Evolutionary conservation across 1,139 yeast genomes (phyloP), one percentile per base, ranked within the genome.

Genomic region (Arxiozyma slooffiae): DNA sequence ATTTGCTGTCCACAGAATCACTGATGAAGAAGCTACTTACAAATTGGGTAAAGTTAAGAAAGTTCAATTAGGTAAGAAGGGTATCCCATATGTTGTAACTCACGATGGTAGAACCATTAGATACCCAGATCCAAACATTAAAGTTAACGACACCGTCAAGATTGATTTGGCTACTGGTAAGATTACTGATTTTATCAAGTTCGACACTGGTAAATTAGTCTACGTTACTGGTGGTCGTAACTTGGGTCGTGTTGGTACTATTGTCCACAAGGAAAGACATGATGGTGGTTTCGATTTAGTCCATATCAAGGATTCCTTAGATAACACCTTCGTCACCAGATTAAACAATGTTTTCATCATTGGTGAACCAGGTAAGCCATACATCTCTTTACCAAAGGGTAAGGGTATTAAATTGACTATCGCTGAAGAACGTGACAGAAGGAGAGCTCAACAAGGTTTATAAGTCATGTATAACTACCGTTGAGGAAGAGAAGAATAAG

Each of bases 71-170:
- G 97, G 97, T 75, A 90, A 89, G 86, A 89, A 84, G 80, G 96
- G 96, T 72, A 82, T 90, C 68, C 97, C 97, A 71, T 90, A 87
- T 83, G 84, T 86, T 71, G 97, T 90, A 62, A 90, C 97, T 72
- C 97, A 90, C 83, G 97, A 90, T 73, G 97, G 97, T 76, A 90
- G 97, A 83, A 90, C 97, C 71, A 78, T 90, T 80, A 92, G 97
- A 80, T 90, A 89, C 89, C 97, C 97, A 75, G 97, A 90, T 74
- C 97, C 97, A 74, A 76, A 78, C 70, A 82, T 90, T 84, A 89
- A 80, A 79, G 90, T 87, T 71, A 88, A 90, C 81, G 97, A 90
- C 80, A 85, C 97, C 64, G 96, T 90, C 72, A 90, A 90, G 82
- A 79, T 90, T 71, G 96, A 90, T 77, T 80, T 90, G 72, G 95